Evolutionary conservation across 1,284 basidiomycete genomes (phyloP), one percentile per base, ranked within the genome.

Genomic region (Calocybe gambosa): DNA sequence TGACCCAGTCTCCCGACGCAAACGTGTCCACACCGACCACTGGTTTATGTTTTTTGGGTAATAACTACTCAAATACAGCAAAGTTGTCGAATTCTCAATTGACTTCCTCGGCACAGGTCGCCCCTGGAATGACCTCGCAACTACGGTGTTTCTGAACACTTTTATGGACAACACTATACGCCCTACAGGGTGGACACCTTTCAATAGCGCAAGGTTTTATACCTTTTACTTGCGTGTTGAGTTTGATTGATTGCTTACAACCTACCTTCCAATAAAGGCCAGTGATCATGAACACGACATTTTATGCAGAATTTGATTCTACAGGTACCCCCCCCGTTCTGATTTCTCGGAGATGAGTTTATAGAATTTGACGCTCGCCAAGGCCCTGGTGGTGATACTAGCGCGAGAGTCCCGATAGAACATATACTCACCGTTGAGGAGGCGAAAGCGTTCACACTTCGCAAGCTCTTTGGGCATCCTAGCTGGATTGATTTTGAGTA

Each of bases 51-150:
- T 81, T 69, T 58, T 63, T 82, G 9, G 80, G 78, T 72, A 39
- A 10, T 16, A 34, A 15, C 13, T 23, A 15, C 13, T 23, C 53
- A 35, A 9, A 12, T 23, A 4, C 21, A 42, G 18, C 10, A 15
- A 3, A 2, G 29, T 37, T 12, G 5, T 25, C 9, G 19, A 13
- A 13, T 12, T 1, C 3, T 20, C 25, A 4, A 20, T 20, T 25
- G 19, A 15, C 8, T 8, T 29, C 8, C 7, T 10, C 25, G 9
- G n/a, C 12, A 34, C 38, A 76, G 77, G 78, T 10, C 73, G 81
- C 1, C 80, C 81, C 0, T 84, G 82, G 81, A 82, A 81, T 55
- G 68, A 75, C 44, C 59, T 78, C 8, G 75, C 82, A 0, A 71
- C 73, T 0, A 74, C 76, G 0, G 73, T 83, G 0, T 83, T 65